Base-by-base conservation (phyloP, 108 stramenopile species). In the Cyclotella kingstonii region DNA sequence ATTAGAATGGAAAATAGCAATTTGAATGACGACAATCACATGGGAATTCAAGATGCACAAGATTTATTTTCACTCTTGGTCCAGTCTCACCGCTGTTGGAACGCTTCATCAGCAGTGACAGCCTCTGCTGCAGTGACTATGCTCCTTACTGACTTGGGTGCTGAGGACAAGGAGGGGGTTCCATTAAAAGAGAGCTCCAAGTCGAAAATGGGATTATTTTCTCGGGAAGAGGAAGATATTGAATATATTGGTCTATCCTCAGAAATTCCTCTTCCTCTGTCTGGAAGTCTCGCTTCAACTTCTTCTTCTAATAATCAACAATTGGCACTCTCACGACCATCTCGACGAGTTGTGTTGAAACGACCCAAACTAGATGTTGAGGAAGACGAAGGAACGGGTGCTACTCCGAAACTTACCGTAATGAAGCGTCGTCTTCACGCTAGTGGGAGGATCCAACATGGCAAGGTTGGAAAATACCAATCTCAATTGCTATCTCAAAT, bases 161-260 rank as follows among this genome's bases (percentile, higher is more conserved):
- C 84, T 56, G 81, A 84, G 54, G 91, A 93, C 58, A 87, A 86
- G 42, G 68, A 88, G 29, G 91, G 89, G 15, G 46, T 83, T 29
- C 89, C 91, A 11, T 38, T 93, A 34, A 90, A 86, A 54, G 89
- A 90, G 56, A 83, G 81, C 10, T 76, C 86, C 54, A 93, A 90
- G 80, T 60, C 81, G 14, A 88, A 88, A 59, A 80, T 84, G 69
- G 87, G 87, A 9, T 52, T 71, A 3, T 58, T 85, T 12, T 70
- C 86, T 23, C 71, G 89, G 44, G 86, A 88, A 11, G 84, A 86
- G 51, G 87, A 93, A 62, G 91, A 90, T 47, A 86, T 88, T 56
- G 91, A 93, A 54, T 89, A 87, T 55, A 81, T 90, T 57, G 88
- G 79, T 7, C 54, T 89, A 10, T 83, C 88, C 3, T 75, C 79